Base-by-base conservation (phyloP, 2,329 filamentous ascomycete genomes). In the Colletotrichum caudatum region DNA sequence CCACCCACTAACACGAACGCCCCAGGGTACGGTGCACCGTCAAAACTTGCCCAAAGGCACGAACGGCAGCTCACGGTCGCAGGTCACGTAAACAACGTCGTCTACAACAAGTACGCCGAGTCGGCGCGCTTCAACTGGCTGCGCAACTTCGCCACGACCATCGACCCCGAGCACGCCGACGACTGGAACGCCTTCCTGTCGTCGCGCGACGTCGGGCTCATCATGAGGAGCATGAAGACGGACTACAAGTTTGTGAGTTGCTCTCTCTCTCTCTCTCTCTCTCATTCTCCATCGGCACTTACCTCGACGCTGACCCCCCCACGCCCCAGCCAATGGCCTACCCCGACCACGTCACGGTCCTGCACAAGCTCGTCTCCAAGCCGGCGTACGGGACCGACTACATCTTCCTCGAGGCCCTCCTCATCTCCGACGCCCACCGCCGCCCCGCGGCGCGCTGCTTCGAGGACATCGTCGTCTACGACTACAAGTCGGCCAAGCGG, bases 231-330 rank as follows among this genome's bases (percentile, higher is more conserved):
- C 75, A 94, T 97, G 75, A 92, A 88, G 76, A 91, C 93, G 0
- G 92, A 97, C 75, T 97, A 92, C 81, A 97, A 97, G 83, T 94
- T 97, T 82, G 94, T 96, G 79, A 74, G 91, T 85, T 85, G 91
- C 85, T n/a, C 4, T 46, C 33, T 26, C 29, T 46, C 44, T 46
- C 44, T 46, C 41, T 46, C 41, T 46, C 44, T 46, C 44, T 46
- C 44, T 46, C n/a, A n/a, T n/a, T n/a, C 41, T 44, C 39, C 20
- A n/a, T 12, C 26, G 41, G 53, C 66, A 18, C 29, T 23, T 33
- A 29, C 20, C 53, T 48, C 46, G 62, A 29, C 46, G 46, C n/a
- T 51, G 37, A 65, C 58, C 72, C 5, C 37, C 37, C 14, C 16
- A 5, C 39, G 14, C 1, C 41, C 46, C 12, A 94, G 93, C 94